Base-by-base conservation (phyloP, 192 early-diverging fungal genomes). In the Nowakowskiella sp. region DNA sequence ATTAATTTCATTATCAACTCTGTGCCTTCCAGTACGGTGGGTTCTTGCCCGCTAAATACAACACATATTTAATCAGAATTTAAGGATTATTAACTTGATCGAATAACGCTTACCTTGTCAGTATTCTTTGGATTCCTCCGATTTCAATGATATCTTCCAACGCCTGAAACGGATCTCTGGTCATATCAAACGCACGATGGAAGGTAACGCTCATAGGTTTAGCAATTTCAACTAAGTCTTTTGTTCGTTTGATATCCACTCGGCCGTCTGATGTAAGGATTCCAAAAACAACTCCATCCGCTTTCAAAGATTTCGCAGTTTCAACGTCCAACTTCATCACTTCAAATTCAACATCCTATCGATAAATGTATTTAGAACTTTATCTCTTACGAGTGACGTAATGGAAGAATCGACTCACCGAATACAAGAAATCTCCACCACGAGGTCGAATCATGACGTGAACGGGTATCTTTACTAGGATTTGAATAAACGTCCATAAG, bases 101-200 rank as follows among this genome's bases (percentile, higher is more conserved):
- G 2, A 25, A 33, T 4, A 19, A 8, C 34, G 29, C 8, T 7
- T 31, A 69, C 67, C 67, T 80, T 27, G 84, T 81, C 21, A 85
- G 60, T 10, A 85, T 72, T 16, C 84, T 49, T n/a, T 82, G 59
- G 36, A 84, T 77, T 0, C 73, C 75, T 4, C 80, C 80, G 46
- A 85, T 61, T 0, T 22, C 25, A 33, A 80, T 71, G 6, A 85
- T 66, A 26, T 78, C 76, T 27, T 78, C 69, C 24, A 84, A 62
- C 2, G 82, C 73, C 36, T 71, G 53, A 26, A 67, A 60, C 7
- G 82, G 77, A 44, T 85, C 76, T 23, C 62, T 60, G 3, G 72
- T 60, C 60, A 84, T 66, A 45, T 85, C 84, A 53, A 85, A 85
- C 1, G 84, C 84, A 29, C 84, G 62, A 53, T 85, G 84, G 44